Evolutionary conservation across 176 grass and related monocot genomes (phyloP).

Genomic region (Bothriochloa decipiens): DNA sequence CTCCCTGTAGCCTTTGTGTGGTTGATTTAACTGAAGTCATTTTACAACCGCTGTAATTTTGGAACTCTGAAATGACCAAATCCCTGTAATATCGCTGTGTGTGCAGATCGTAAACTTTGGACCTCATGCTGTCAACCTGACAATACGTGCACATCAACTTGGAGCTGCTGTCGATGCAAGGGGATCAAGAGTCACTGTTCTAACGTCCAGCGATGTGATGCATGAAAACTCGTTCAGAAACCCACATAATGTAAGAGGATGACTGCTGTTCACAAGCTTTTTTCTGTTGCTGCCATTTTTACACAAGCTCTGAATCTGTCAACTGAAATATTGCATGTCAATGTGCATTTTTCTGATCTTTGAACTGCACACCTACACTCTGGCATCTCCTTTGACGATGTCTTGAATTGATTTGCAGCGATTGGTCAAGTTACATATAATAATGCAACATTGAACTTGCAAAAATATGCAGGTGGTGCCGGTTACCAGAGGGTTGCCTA

Average conservation of each 20-base stretch:
- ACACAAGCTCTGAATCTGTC: too few relatives aligned
- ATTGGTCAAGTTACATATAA: background rate
- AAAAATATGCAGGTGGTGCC: conserved; percentile 36
- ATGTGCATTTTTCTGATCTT: too few relatives aligned
- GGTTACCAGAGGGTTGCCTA: background rate
- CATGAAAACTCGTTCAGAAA: conserved; percentile 77
- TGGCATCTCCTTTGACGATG: too few relatives aligned
- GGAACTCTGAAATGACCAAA: background rate
- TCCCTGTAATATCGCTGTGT: background rate
- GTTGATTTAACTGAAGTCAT: background rate
- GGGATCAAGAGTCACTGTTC: conserved; percentile 55
- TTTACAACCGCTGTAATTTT: background rate
- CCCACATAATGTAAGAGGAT: conserved; percentile 59
- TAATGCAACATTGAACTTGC: background rate
- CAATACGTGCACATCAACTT: conserved; percentile 56
- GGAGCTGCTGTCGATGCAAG: conserved; percentile 38
- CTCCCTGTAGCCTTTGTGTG: background rate
- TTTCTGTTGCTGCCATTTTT: background rate
- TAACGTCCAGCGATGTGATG: conserved; percentile 71
- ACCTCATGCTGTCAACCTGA: background rate
- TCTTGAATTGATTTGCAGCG: too few relatives aligned
- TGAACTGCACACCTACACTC: too few relatives aligned
- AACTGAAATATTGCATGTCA: too few relatives aligned
- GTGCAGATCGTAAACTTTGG: conserved; percentile 72
- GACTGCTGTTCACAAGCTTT: background rate